phyloP scores from a whole-genome alignment of 2,329 filamentous ascomycete genomes.

The Cladorrhinum sp. region DNA sequence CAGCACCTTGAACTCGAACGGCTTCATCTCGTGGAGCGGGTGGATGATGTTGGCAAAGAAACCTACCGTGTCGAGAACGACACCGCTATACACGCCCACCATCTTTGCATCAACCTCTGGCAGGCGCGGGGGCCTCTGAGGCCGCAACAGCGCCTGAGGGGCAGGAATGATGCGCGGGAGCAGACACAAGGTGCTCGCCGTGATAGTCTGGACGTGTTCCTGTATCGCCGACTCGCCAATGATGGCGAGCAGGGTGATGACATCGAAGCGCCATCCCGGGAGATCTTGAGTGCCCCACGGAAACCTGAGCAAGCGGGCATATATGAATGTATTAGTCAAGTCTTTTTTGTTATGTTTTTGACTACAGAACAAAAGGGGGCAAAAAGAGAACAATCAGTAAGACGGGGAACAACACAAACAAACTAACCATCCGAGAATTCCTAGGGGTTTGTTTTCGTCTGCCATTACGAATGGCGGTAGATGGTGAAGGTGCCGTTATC shows the following conservation, averaged over 20 bases:
- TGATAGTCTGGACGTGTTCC: slow-evolving; percentile 57
- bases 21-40: slow-evolving; percentile 47
- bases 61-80: slow-evolving; percentile 52
- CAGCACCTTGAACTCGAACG: slow-evolving; percentile 48
- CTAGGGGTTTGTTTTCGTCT: not conserved
- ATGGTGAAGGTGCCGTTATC: not conserved
- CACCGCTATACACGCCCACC: slow-evolving; percentile 57
- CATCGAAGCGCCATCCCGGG: slow-evolving; percentile 54
- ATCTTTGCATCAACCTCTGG: slow-evolving; percentile 54
- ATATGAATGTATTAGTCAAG: not conserved
- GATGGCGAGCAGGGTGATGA: slow-evolving; percentile 61
- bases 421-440: slow-evolving; percentile 29
- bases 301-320: slow-evolving; percentile 36
- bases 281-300: slow-evolving; percentile 39
- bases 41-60: slow-evolving; percentile 62
- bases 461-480: not conserved
- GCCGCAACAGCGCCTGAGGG: slow-evolving; percentile 59
- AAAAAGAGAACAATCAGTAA: no score
- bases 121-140: slow-evolving; percentile 52
- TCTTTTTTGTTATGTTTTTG: not conserved
- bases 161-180: slow-evolving; percentile 60
- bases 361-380: not conserved
- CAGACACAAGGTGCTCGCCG: slow-evolving; percentile 55
- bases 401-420: not conserved
- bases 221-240: slow-evolving; percentile 59